phyloP scores from a whole-genome alignment of 2,329 filamentous ascomycete genomes.

The Trichoderma koningiopsis region DNA sequence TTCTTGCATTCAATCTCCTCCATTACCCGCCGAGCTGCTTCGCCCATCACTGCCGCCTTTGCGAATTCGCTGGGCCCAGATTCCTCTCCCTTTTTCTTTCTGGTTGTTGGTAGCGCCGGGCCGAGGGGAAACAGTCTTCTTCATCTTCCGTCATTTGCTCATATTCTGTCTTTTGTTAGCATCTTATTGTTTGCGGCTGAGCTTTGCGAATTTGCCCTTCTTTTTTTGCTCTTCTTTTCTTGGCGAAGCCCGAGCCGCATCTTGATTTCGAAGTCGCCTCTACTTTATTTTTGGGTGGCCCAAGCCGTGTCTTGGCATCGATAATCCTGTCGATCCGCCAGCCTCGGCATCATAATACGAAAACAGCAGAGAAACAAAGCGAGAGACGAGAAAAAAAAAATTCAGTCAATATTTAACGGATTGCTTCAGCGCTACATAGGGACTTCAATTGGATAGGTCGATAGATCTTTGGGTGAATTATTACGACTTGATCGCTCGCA shows the following conservation, averaged over 20 bases:
- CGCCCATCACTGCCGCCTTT: neutral
- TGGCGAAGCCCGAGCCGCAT: conserved; percentile 5
- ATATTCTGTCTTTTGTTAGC: neutral
- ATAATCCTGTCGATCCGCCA: conserved; percentile 8
- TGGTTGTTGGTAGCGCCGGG: neutral
- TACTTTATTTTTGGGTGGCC: neutral
- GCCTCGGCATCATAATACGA: conserved; percentile 7
- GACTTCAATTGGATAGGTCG: neutral
- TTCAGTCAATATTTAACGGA: neutral
- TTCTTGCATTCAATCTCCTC: neutral
- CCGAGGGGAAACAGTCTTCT: neutral
- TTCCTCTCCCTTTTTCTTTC: conserved; percentile 13
- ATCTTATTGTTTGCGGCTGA: neutral
- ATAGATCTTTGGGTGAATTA: neutral
- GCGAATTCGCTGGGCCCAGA: neutral
- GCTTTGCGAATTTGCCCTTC: neutral
- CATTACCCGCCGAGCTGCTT: conserved; percentile 1
- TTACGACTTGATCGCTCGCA: neutral
- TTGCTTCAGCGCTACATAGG: neutral
- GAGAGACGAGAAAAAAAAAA: neutral
- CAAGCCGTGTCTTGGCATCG: conserved; percentile 15
- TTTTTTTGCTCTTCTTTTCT: neutral
- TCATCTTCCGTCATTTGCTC: neutral
- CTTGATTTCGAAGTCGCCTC: neutral
- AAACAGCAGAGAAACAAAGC: neutral